phyloP scores from a whole-genome alignment of 768 basidiomycete genomes.

The Nidularia sp. region DNA sequence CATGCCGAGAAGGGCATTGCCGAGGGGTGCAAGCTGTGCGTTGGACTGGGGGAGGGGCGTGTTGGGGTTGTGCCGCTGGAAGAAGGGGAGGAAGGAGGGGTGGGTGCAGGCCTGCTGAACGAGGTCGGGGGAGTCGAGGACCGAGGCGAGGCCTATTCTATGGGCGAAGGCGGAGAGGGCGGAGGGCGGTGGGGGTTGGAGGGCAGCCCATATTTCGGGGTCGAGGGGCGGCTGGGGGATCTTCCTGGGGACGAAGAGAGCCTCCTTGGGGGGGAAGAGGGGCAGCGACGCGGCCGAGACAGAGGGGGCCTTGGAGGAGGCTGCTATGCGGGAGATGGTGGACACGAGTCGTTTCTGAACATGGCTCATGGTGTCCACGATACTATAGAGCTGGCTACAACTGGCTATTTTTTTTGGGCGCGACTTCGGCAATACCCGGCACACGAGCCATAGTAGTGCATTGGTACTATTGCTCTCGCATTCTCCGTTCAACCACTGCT shows the following conservation, averaged over 20 bases:
- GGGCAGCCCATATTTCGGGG: constrained; percentile 62
- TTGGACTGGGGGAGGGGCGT: constrained; percentile 61
- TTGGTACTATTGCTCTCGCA: too few relatives aligned
- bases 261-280: constrained; percentile 61
- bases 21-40: constrained; percentile 67
- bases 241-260: constrained; percentile 22
- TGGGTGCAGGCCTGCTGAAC: constrained; percentile 80
- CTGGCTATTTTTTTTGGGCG: constrained; percentile 17
- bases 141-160: constrained; percentile 64
- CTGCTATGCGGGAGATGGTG: constrained; percentile 26
- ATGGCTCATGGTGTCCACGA: constrained; percentile 38
- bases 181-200: constrained; percentile 69
- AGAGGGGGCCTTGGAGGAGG: constrained; percentile 32
- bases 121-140: constrained; percentile 48
- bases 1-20: constrained; percentile 86
- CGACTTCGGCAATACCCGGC: constrained; percentile 22
- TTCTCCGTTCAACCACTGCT: too few relatives aligned
- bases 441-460: neutral
- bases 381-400: too few relatives aligned
- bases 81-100: constrained; percentile 57
- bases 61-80: constrained; percentile 53
- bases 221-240: constrained; percentile 45
- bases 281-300: constrained; percentile 52
- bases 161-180: constrained; percentile 75
- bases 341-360: constrained; percentile 48